phyloP scores from a whole-genome alignment of 2,329 filamentous ascomycete genomes.

The Claviceps monticola region DNA sequence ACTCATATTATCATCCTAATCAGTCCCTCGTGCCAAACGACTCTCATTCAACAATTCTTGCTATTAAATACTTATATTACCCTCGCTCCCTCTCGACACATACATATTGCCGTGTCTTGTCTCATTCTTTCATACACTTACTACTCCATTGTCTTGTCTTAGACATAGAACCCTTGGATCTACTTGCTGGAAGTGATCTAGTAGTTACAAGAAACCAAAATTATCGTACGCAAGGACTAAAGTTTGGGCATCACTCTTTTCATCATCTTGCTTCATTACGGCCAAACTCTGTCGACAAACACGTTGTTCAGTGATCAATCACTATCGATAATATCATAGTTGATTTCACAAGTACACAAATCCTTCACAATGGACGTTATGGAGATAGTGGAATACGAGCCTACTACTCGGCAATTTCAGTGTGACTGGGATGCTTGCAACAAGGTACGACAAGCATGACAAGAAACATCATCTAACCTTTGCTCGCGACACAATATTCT shows the following conservation, averaged over 20 bases:
- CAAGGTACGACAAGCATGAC: slow-evolving; percentile 33
- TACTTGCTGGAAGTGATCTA: not conserved
- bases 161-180: not conserved
- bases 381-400: slow-evolving; percentile 51
- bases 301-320: not conserved
- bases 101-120: not conserved
- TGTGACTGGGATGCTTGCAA: slow-evolving; percentile 49
- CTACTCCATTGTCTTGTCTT: not conserved
- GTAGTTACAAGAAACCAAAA: no score
- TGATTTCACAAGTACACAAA: not conserved
- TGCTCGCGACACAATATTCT: not conserved
- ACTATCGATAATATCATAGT: not conserved
- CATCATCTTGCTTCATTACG: not conserved
- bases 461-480: not conserved
- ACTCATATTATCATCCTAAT: not conserved
- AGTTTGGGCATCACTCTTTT: not conserved
- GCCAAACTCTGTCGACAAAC: not conserved
- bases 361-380: slow-evolving; percentile 41
- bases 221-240: no score
- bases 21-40: slow-evolving; percentile 1
- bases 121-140: not conserved
- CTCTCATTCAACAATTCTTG: not conserved
- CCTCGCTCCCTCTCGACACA: not conserved
- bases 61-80: not conserved
- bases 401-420: slow-evolving; percentile 46